A percentile compares a stretch with the other conserved stretches of the same genome.
Conservation (phyloP, 2,329 filamentous ascomycete species). For the Epichloe baconii region DNA sequence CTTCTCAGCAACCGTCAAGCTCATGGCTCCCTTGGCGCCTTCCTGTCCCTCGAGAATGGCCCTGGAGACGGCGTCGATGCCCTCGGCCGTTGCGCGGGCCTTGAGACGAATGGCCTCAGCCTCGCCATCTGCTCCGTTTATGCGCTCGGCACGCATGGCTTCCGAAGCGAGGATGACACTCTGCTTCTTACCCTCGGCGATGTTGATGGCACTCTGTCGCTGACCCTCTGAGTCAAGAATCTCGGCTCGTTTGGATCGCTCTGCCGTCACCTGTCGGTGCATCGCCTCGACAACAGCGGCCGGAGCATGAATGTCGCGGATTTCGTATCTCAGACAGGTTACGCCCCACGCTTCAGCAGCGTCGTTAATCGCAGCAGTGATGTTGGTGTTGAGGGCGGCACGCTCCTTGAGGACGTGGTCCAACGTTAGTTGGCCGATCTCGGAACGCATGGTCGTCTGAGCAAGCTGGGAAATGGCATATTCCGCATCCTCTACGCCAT, state of each 20-base stretch:
- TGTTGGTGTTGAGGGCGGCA: slow-evolving; percentile 90
- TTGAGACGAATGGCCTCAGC: slow-evolving; percentile 84
- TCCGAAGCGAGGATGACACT: slow-evolving; percentile 93
- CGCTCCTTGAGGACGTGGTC: slow-evolving; percentile 98
- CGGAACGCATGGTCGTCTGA: slow-evolving; percentile 96
- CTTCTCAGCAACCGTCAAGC: slow-evolving; percentile 85
- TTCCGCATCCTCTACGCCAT: slow-evolving; percentile 95
- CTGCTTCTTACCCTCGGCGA: slow-evolving; percentile 95
- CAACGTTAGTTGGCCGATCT: slow-evolving; percentile 91
- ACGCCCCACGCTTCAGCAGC: slow-evolving; percentile 95
- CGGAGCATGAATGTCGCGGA: slow-evolving; percentile 93
- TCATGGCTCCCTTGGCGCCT: slow-evolving; percentile 71
- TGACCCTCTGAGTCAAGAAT: slow-evolving; percentile 97
- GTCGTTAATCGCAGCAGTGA: slow-evolving; percentile 97
- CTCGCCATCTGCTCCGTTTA: slow-evolving; percentile 87
- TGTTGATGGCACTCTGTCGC: slow-evolving; percentile 94
- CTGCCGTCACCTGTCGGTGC: slow-evolving; percentile 95
- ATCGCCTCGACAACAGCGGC: slow-evolving; percentile 90
- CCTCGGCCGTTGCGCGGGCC: slow-evolving; percentile 71
- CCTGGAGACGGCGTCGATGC: slow-evolving; percentile 74
- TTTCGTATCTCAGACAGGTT: slow-evolving; percentile 91
- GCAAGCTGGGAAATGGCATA: slow-evolving; percentile 97
- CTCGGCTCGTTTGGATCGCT: slow-evolving; percentile 93
- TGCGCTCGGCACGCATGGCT: slow-evolving; percentile 76
- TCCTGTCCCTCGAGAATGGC: slow-evolving; percentile 61